Evolutionary conservation across 805 yeast species (phyloP), one percentile per base, ranked within the genome.

Genomic region (Teunomyces panamensis): DNA sequence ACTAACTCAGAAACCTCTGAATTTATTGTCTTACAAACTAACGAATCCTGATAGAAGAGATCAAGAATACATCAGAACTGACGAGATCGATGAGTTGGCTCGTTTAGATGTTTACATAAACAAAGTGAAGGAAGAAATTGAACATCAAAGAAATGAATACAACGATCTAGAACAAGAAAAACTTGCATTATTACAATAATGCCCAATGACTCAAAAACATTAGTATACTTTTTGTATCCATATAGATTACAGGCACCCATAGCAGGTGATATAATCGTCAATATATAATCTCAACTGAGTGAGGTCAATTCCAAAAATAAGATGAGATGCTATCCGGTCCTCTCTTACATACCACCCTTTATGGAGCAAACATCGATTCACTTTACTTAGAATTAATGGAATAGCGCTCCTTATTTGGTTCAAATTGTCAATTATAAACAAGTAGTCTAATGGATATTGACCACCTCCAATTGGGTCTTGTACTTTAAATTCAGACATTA

Each of bases 1-100:
- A 4, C 74, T 92, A 58, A 87, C 96, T 5, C 64, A 74, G 33
- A 77, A 78, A 49, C 92, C 96, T 73, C 83, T 42, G 75, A 85
- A 58, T 52, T 77, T 56, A 53, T 80, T 61, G 75, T 77, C 77
- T 1, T 68, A 67, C 48, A 62, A 64, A 48, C 54, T 68, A 30
- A 45, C 63, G 3, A 64, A 60, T 44, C 68, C 68, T 4, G 65
- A 63, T 5, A 70, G 67, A 46, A 58, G 67, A 45, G 76, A 71
- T 49, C 77, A 71, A 52, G 75, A 72, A 49, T 73, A 58, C 47
- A 62, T 68, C 20, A 54, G 75, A 41, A 64, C 68, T 2, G 74
- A 71, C 47, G 78, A 73, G 47, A 50, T 56, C 1, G 77, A 73
- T 39, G 78, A 73, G 44, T 55, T 72, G 41, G 71, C 73, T 2